Conservation (phyloP, 2,329 filamentous ascomycete genomes). For the Aspergillus tubingensis region DNA sequence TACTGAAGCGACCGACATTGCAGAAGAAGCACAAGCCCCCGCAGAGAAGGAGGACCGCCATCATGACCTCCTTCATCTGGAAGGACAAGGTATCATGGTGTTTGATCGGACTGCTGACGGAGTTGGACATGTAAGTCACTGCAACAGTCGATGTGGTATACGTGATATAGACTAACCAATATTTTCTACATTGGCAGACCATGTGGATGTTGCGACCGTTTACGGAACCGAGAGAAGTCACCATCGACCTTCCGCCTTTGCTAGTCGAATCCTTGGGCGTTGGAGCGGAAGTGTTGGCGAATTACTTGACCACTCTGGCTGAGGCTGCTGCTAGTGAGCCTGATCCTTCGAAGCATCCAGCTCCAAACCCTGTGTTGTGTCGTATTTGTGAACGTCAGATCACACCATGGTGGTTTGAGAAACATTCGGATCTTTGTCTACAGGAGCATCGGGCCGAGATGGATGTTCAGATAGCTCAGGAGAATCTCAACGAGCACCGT, state of each 20-base stretch:
- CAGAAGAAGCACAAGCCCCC: conserved; percentile 38
- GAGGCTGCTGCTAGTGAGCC: conserved; percentile 78
- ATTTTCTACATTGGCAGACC: conserved; percentile 58
- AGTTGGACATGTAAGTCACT: conserved; percentile 78
- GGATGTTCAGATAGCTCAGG: conserved; percentile 95
- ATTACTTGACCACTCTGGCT: conserved; percentile 85
- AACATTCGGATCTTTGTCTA: conserved; percentile 92
- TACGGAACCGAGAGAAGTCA: conserved; percentile 83
- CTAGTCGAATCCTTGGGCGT: conserved; percentile 93
- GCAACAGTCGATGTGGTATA: background rate
- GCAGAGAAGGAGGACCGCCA: conserved; percentile 44
- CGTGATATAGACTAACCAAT: conserved; percentile 27
- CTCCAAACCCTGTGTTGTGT: conserved; percentile 83
- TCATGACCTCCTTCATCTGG: conserved; percentile 71
- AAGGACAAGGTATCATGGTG: conserved; percentile 98
- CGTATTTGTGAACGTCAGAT: conserved; percentile 98
- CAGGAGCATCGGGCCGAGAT: conserved; percentile 96
- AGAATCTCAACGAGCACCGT: conserved; percentile 86
- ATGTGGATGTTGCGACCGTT: conserved; percentile 99
- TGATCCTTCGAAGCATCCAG: conserved; percentile 71
- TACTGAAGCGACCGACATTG: conserved; percentile 21
- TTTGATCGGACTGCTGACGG: conserved; percentile 85
- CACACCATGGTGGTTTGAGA: conserved; percentile 99
- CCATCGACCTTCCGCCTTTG: conserved; percentile 86
- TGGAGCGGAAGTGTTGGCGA: conserved; percentile 89